Conservation (phyloP, 2,329 filamentous ascomycete genomes). For the Pseudocercospora crystallina region DNA sequence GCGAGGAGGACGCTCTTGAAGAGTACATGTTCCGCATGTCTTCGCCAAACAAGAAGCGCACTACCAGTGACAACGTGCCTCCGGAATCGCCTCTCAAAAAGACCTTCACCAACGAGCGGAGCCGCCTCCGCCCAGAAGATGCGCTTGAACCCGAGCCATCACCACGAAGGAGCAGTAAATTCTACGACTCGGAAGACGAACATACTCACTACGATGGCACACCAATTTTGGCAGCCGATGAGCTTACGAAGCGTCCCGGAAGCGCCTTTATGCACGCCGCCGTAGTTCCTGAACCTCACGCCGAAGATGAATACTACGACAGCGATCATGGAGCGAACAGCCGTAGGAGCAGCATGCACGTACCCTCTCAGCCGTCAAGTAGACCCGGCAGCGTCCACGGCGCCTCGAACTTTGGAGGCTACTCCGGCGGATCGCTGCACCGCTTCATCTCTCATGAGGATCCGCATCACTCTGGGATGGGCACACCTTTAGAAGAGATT, state of each 20-base stretch:
- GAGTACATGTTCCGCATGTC: constrained; percentile 76
- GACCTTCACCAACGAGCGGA: constrained; percentile 44
- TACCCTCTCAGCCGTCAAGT: constrained; percentile 65
- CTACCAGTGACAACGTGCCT: constrained; percentile 38
- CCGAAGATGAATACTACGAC: constrained; percentile 56
- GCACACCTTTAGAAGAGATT: constrained; percentile 78
- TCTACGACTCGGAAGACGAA: constrained; percentile 34
- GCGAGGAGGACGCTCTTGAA: constrained; percentile 84
- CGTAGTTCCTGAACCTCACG: constrained; percentile 65
- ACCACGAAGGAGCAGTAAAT: constrained; percentile 37
- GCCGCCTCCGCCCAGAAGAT: constrained; percentile 28
- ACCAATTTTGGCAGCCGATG: constrained; percentile 86
- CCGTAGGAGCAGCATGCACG: constrained; percentile 51
- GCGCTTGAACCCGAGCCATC: constrained; percentile 45
- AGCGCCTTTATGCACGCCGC: constrained; percentile 74
- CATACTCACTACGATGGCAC: constrained; percentile 65
- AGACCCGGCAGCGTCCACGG: constrained; percentile 57
- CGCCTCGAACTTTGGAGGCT: constrained; percentile 16
- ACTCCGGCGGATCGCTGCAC: constrained; percentile 53
- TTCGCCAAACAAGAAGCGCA: constrained; percentile 53
- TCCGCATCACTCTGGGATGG: constrained; percentile 46
- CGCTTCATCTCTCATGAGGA: constrained; percentile 57
- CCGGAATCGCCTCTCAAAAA: constrained; percentile 45
- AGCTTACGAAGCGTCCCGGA: constrained; percentile 72
- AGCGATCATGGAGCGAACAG: constrained; percentile 43